Evolutionary conservation across 352 stramenopile species (phyloP).

Genomic region (Phytophthora citrophthora): DNA sequence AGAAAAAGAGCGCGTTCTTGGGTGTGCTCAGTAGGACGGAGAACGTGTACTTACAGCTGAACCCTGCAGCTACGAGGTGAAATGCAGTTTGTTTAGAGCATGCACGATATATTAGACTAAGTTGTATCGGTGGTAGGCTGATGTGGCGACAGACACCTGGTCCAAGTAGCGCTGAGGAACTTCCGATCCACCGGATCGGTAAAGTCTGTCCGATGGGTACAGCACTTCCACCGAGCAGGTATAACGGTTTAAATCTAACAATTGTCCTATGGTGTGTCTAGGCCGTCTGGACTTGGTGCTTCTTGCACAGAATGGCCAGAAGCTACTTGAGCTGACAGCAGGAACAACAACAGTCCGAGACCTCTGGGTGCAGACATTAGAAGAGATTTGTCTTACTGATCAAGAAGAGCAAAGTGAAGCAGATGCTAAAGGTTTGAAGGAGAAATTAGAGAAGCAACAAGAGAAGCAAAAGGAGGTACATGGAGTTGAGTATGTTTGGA

Average conservation of each 20-base stretch:
- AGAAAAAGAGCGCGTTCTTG: conserved; percentile 71
- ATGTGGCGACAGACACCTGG: conserved; percentile 54
- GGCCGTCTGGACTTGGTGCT: conserved; percentile 54
- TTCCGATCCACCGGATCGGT: conserved; percentile 58
- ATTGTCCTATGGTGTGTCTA: conserved; percentile 18
- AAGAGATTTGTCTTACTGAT: conserved; percentile 51
- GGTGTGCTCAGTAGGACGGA: conserved; percentile 69
- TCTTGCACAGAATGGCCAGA: conserved; percentile 58
- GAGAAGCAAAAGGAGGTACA: conserved; percentile 69
- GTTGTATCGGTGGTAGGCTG: conserved; percentile 26
- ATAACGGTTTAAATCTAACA: background rate
- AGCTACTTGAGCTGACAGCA: conserved; percentile 68
- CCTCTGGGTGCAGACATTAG: conserved; percentile 73
- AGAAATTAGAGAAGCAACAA: conserved; percentile 61
- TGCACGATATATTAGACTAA: background rate
- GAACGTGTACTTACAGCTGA: conserved; percentile 65
- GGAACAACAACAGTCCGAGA: conserved; percentile 48
- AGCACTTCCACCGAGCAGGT: background rate
- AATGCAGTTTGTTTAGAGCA: background rate
- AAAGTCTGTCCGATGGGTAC: conserved; percentile 65
- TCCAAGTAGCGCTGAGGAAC: conserved; percentile 50
- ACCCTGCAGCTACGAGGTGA: conserved; percentile 51
- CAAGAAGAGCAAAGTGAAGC: conserved; percentile 32
- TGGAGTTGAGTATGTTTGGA: background rate
- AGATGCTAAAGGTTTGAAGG: conserved; percentile 49